phyloP scores from a whole-genome alignment of 2,329 filamentous ascomycete genomes.

The Colletotrichum navitas region DNA sequence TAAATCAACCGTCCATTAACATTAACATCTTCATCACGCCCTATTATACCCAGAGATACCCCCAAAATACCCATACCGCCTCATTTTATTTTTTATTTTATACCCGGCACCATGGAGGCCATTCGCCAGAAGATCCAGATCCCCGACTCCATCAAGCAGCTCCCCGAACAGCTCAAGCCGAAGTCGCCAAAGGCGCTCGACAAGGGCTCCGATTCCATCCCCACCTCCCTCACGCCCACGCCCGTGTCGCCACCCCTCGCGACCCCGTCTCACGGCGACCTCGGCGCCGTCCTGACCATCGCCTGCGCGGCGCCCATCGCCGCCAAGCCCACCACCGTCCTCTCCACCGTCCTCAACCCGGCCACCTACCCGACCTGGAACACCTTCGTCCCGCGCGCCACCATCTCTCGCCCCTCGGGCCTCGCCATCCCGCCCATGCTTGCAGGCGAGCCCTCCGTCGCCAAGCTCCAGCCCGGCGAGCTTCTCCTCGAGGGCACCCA shows the following conservation, averaged over 20 bases:
- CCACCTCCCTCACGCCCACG: constrained; percentile 33
- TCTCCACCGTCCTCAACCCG: constrained; percentile 50
- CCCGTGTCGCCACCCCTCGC: constrained; percentile 31
- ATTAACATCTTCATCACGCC: not conserved
- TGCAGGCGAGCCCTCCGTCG: constrained; percentile 31
- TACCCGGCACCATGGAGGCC: constrained; percentile 22
- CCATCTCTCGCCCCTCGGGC: constrained; percentile 45
- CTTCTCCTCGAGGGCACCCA: constrained; percentile 49
- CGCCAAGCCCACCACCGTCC: constrained; percentile 50
- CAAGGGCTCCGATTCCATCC: constrained; percentile 36
- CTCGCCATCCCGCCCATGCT: constrained; percentile 42
- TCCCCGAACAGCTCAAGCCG: constrained; percentile 37
- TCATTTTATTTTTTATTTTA: not conserved
- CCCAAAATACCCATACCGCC: not conserved
- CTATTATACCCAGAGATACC: constrained; percentile 27
- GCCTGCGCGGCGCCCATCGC: constrained; percentile 51
- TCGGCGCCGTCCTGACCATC: constrained; percentile 43
- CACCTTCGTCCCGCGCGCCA: constrained; percentile 49
- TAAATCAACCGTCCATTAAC: constrained; percentile 9
- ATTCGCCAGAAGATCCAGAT: constrained; percentile 37
- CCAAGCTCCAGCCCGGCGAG: constrained; percentile 34
- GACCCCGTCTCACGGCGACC: constrained; percentile 27
- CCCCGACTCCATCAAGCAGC: constrained; percentile 35
- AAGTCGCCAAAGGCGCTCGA: constrained; percentile 37
- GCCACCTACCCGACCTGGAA: constrained; percentile 54